These are phyloP conservation scores for Fraxinus albicans DNA, from an alignment of 305 asterid species.

Conservation along the genomic window DNA sequence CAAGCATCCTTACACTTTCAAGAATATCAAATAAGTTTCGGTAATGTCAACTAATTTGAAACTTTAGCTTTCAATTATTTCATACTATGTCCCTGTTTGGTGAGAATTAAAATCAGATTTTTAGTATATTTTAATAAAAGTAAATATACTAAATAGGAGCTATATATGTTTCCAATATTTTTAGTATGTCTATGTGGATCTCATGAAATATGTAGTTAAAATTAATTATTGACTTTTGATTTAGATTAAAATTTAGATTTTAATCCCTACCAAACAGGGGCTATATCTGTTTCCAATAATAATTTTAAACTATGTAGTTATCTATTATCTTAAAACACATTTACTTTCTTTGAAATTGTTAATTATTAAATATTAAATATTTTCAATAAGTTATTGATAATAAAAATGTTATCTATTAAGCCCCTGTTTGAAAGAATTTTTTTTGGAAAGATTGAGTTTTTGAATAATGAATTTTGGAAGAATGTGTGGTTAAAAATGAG, in stretches of 20 bases:
- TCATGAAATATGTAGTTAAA: not conserved
- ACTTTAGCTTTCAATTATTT: not conserved
- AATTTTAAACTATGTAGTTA: not conserved
- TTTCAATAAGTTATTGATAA: not conserved
- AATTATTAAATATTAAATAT: not conserved
- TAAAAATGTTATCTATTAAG: not conserved
- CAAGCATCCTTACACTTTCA: not conserved
- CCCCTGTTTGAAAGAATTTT: not conserved
- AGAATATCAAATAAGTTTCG: not conserved
- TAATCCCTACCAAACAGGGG: not conserved
- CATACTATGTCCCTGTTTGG: not conserved
- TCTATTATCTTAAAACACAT: not conserved
- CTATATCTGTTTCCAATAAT: not conserved
- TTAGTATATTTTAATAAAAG: too few relatives aligned
- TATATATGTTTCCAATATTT: too few relatives aligned
- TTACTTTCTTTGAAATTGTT: not conserved
- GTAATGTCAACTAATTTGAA: not conserved
- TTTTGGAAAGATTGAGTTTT: not conserved
- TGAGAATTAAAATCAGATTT: too few relatives aligned
- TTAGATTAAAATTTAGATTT: not conserved
- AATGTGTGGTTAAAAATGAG: not conserved
- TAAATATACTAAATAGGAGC: too few relatives aligned
- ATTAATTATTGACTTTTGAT: too few relatives aligned
- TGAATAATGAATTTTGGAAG: not conserved
- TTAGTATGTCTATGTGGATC: not conserved